Evolutionary conservation across 345 rosid species (phyloP).

Genomic region (Lumnitzera littorea): DNA sequence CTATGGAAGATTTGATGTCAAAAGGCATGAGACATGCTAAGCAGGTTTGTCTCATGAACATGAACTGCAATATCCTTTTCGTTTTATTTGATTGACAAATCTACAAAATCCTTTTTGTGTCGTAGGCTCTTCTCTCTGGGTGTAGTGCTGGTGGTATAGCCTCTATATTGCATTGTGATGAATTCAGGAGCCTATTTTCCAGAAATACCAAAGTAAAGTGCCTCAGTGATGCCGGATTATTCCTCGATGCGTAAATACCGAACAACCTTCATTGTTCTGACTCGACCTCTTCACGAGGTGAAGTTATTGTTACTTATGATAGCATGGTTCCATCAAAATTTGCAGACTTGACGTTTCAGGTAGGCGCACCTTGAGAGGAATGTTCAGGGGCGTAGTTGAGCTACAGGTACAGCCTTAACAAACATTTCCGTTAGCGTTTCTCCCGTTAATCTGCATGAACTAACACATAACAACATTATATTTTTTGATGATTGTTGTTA

Average conservation of each 20-base stretch:
- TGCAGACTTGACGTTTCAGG: conserved; percentile 42
- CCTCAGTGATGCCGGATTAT: conserved; percentile 51
- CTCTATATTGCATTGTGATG: conserved; percentile 44
- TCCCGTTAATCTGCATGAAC: neutral
- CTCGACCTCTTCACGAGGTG: neutral
- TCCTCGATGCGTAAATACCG: conserved; percentile 42
- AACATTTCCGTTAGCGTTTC: neutral
- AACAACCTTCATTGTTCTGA: neutral
- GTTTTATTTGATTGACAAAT: neutral
- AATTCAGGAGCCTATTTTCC: conserved; percentile 35
- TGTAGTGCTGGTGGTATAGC: conserved; percentile 56
- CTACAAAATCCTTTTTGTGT: neutral
- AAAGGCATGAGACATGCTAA: conserved; percentile 48
- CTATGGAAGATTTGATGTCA: conserved; percentile 36
- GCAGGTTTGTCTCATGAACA: conserved; percentile 19
- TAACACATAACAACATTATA: too few species aligned
- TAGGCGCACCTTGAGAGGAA: conserved; percentile 31
- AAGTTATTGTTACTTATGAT: neutral
- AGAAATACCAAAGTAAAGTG: conserved; percentile 41
- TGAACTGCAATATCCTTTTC: neutral
- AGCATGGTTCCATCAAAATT: conserved; percentile 2
- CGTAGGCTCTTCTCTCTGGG: conserved; percentile 57
- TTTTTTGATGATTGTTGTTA: too few species aligned
- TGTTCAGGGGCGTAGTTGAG: conserved; percentile 31
- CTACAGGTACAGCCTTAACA: conserved; percentile 28